phyloP scores from a whole-genome alignment of 179 eudicot genomes.

The Vitellaria paradoxa region DNA sequence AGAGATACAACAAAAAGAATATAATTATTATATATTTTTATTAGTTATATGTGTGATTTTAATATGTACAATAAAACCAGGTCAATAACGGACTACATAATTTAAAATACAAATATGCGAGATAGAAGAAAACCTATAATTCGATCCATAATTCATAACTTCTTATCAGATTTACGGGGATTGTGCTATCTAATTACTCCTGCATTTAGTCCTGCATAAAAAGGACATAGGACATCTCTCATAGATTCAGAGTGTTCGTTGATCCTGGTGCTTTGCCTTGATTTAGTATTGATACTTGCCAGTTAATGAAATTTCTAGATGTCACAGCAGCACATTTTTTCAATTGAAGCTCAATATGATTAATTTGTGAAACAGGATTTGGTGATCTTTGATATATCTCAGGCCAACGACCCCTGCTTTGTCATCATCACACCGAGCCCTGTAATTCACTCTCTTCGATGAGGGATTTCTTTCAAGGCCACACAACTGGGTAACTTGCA shows the following conservation, averaged over 20 bases:
- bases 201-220: neutral
- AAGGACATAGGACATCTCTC: neutral
- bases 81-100: too few species aligned
- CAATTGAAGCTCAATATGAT: neutral
- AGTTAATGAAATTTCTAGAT: neutral
- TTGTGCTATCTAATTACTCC: neutral
- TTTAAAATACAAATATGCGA: too few species aligned
- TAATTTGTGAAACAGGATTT: neutral
- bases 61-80: too few species aligned
- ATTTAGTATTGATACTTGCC: neutral
- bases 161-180: neutral
- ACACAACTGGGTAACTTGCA: too few species aligned
- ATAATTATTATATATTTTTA: too few species aligned
- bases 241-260: neutral
- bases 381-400: neutral
- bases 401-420: neutral
- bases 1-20: too few species aligned
- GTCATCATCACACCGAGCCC: neutral
- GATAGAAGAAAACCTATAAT: too few species aligned
- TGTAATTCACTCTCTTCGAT: neutral
- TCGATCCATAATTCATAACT: too few species aligned
- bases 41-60: too few species aligned
- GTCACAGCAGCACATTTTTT: neutral
- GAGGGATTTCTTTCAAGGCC: too few species aligned
- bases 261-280: neutral